A percentile compares a stretch with the other conserved stretches of the same genome.
Evolutionary conservation across 2,329 filamentous ascomycete species (phyloP).

Genomic region (Aspergillus viridinutans): DNA sequence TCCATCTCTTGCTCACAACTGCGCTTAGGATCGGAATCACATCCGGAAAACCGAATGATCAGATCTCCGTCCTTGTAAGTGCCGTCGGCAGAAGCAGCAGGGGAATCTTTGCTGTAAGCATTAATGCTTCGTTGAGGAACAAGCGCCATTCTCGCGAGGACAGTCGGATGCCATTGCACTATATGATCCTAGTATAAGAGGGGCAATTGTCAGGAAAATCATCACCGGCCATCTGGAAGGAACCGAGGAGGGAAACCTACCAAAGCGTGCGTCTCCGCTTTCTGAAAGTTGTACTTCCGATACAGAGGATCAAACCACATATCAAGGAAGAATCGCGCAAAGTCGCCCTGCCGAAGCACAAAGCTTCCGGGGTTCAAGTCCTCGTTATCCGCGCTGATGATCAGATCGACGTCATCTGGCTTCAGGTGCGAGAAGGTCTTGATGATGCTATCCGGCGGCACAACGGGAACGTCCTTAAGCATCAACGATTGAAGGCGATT

Average conservation of each 20-base stretch:
- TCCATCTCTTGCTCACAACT: conserved; percentile 70
- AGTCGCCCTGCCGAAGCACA: conserved; percentile 76
- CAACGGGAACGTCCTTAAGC: conserved; percentile 79
- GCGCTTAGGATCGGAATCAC: conserved; percentile 52
- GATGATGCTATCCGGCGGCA: conserved; percentile 95
- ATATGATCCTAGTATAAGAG: conserved; percentile 65
- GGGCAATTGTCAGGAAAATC: conserved; percentile 23
- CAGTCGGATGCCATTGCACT: conserved; percentile 94
- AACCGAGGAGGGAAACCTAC: conserved; percentile 47
- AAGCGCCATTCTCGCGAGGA: conserved; percentile 82
- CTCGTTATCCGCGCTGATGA: conserved; percentile 78
- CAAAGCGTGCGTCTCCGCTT: conserved; percentile 85
- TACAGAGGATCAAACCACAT: conserved; percentile 96
- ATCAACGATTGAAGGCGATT: conserved; percentile 69
- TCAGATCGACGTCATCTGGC: conserved; percentile 71
- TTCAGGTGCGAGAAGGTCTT: conserved; percentile 84
- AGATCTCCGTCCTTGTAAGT: conserved; percentile 81
- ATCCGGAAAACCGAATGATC: conserved; percentile 72
- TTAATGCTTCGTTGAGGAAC: conserved; percentile 84
- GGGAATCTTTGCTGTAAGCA: conserved; percentile 59
- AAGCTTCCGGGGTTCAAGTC: conserved; percentile 75
- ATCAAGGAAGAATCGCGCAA: conserved; percentile 89
- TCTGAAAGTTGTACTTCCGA: conserved; percentile 91
- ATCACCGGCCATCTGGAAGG: not conserved
- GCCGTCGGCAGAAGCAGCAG: conserved; percentile 45